Base-by-base conservation (phyloP, 768 basidiomycete genomes). In the Boletus tylopilopsis region DNA sequence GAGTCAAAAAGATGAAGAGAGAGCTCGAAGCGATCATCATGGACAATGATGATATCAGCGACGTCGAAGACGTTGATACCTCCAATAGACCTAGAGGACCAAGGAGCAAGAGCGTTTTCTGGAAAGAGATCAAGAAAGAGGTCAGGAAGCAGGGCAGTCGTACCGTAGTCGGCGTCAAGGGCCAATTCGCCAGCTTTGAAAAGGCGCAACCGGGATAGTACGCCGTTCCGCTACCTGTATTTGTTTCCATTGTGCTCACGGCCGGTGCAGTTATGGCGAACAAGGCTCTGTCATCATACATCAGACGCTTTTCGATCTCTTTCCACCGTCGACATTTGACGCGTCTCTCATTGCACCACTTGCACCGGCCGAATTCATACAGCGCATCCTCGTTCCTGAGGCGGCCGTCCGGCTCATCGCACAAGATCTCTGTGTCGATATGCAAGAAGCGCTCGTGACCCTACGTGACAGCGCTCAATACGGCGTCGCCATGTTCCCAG, bases 141-240 rank as follows among this genome's bases (percentile, higher is more conserved):
- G 72, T 90, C 40, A 79, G 78, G 64, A 67, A 71, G 55, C 82
- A 82, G 49, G 90, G 90, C 0, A 76, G 80, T 24, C 78, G 82
- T 41, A 79, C 79, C 12, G 80, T 81, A 16, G 75, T 77, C 2
- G 84, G 89, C 35, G 78, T 88, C 42, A 78, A 76, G 38, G 87
- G 81, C 2, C 90, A 94, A 59, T 90, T 85, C 58, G 76, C 79
- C 16, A 87, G 72, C 56, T 94, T 94, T 58, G 80, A 90, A 57
- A 86, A 83, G 69, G 81, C 82, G 5, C 87, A 91, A 59, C 90
- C 92, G 23, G 92, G 93, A 70, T 95, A 94, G 92, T 95, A 61
- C 71, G 90, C 79, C 38, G 11, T 49, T 23, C 21, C 29, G 24
- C 45, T 27, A 13, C 13, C 36, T 41, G 13, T 23, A 21, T 8